Percentiles rank a stretch among this genome's conserved stretches.
Conservation (phyloP, 768 basidiomycete genomes). For the Leccinum barrowsii region DNA sequence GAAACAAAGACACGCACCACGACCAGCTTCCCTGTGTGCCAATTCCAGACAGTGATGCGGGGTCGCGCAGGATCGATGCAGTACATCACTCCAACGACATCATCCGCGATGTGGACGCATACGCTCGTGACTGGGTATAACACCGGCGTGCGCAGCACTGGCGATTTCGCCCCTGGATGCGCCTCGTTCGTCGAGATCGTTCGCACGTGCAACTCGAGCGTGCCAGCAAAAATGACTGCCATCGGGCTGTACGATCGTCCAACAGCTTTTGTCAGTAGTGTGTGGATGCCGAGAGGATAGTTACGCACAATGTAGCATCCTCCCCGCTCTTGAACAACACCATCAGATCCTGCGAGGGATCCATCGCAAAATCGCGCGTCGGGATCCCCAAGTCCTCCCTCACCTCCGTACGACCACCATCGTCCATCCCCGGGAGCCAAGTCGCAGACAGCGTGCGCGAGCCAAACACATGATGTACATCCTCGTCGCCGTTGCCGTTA, state of each 20-base stretch:
- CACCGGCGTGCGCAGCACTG: slow-evolving; percentile 27
- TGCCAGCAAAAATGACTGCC: slow-evolving; percentile 4
- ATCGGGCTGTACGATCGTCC: slow-evolving; percentile 5
- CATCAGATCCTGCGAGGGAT: slow-evolving; percentile 60
- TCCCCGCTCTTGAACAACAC: slow-evolving; percentile 36
- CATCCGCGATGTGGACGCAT: slow-evolving; percentile 51
- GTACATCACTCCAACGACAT: slow-evolving; percentile 49
- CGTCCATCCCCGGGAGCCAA: slow-evolving; percentile 16
- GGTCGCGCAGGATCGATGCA: slow-evolving; percentile 26
- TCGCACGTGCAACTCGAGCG: slow-evolving; percentile 39
- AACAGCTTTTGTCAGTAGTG: background rate
- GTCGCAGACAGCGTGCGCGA: slow-evolving; percentile 26
- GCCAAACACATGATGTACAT: background rate
- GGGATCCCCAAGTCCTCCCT: slow-evolving; percentile 37
- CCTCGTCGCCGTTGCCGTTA: background rate
- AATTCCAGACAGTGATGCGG: slow-evolving; percentile 44
- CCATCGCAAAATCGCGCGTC: slow-evolving; percentile 59
- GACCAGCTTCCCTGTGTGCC: slow-evolving; percentile 41
- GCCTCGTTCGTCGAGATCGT: slow-evolving; percentile 40
- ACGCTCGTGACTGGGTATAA: slow-evolving; percentile 27
- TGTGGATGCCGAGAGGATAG: background rate
- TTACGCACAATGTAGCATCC: slow-evolving; percentile 13
- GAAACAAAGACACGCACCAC: slow-evolving; percentile 33
- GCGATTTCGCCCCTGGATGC: slow-evolving; percentile 40
- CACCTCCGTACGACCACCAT: slow-evolving; percentile 15